These are phyloP conservation scores for Chaetomium sp. DNA, from an alignment of 2,329 filamentous ascomycete species.

Conservation along the genomic window DNA sequence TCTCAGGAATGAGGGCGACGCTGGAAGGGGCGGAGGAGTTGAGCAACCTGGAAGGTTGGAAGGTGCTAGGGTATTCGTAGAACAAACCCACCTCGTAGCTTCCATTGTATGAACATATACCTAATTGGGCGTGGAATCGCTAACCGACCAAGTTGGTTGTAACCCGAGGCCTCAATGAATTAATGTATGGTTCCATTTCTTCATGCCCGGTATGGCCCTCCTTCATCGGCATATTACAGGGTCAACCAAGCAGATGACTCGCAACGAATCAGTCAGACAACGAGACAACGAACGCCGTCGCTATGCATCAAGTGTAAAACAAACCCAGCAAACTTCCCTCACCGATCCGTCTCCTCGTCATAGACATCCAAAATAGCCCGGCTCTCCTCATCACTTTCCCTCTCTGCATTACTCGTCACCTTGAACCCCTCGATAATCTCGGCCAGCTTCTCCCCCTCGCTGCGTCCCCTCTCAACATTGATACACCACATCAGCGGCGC, in stretches of 20 bases:
- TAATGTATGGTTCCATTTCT: neutral
- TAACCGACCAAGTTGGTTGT: neutral
- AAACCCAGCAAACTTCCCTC: conserved; percentile 2
- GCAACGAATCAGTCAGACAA: neutral
- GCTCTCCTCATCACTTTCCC: conserved; percentile 38
- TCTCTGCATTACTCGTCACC: conserved; percentile 24
- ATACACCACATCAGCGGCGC: conserved; percentile 84
- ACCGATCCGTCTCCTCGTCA: conserved; percentile 38
- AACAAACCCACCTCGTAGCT: neutral
- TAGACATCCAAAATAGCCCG: conserved; percentile 43
- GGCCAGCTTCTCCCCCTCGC: conserved; percentile 67
- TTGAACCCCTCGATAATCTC: conserved; percentile 59
- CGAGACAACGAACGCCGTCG: conserved; percentile 32
- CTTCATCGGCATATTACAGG: neutral
- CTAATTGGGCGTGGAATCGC: neutral
- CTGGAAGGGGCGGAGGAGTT: neutral
- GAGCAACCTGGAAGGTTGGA: too few species aligned
- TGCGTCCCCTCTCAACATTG: conserved; percentile 76
- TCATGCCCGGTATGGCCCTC: neutral
- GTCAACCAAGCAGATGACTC: too few species aligned
- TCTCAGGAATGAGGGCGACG: neutral
- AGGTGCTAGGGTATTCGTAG: too few species aligned
- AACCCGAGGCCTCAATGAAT: neutral
- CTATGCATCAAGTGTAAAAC: conserved; percentile 31
- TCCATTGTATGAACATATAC: too few species aligned